A percentile compares a stretch with the other conserved stretches of the same genome.
These are phyloP conservation scores for Hygrophorus pudorinus DNA, from an alignment of 768 basidiomycete genomes.

Conservation along the genomic window DNA sequence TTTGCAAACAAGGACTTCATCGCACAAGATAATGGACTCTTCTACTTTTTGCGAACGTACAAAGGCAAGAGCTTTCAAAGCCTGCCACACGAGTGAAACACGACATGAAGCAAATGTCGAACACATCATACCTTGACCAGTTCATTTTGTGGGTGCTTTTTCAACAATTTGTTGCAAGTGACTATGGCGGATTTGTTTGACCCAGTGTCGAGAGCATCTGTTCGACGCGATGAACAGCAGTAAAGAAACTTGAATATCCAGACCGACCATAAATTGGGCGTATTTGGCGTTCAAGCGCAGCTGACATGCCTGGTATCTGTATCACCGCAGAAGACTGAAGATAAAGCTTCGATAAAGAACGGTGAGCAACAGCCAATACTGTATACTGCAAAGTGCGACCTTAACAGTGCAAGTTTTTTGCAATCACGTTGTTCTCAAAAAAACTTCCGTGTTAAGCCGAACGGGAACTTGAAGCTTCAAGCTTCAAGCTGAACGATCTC, in stretches of 20 bases:
- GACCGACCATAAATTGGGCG: constrained; percentile 73
- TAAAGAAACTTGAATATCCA: constrained; percentile 1
- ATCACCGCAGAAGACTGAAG: not conserved
- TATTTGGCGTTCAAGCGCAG: constrained; percentile 71
- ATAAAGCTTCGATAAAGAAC: not conserved
- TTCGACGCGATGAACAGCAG: constrained; percentile 3
- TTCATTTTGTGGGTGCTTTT: constrained; percentile 70
- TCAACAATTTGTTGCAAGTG: constrained; percentile 78
- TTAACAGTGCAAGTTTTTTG: too few species aligned
- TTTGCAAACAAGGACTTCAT: constrained; percentile 67
- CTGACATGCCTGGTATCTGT: constrained; percentile 32
- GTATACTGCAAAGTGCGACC: not conserved
- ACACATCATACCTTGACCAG: constrained; percentile 50
- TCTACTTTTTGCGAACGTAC: constrained; percentile 81
- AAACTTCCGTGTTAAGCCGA: too few species aligned
- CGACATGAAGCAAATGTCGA: constrained; percentile 10
- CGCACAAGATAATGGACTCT: constrained; percentile 67
- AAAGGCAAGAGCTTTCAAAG: constrained; percentile 77
- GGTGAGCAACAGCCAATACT: not conserved
- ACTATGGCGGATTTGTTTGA: constrained; percentile 83
- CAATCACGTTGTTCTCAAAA: too few species aligned
- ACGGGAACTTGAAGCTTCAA: too few species aligned
- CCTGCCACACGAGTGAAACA: constrained; percentile 26
- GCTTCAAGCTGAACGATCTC: too few species aligned
- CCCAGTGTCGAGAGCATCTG: constrained; percentile 80